Evolutionary conservation across 768 basidiomycete species (phyloP), one percentile per base, ranked within the genome.

Genomic region (Ephemerocybe angulata): DNA sequence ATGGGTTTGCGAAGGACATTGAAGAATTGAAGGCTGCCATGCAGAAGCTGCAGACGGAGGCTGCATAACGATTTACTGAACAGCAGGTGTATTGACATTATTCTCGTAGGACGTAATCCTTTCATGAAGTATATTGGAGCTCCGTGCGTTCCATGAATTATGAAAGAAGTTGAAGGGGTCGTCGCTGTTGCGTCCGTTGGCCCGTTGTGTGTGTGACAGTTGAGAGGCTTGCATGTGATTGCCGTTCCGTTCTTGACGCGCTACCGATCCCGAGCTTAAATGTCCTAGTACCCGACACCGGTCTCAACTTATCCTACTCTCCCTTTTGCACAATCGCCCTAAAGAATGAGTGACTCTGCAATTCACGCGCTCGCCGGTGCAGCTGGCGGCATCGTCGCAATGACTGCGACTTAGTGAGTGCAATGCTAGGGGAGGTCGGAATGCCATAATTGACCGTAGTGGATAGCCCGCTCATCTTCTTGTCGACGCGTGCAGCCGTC

Each of bases 401-500:
- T 98, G 94, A 80, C 83, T n/a, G 84, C 78, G 31, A 93, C 90
- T 52, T 92, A 92, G 93, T 88, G 60, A 70, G 87, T 54, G 67
- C 49, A 58, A 19, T 22, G 41, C 44, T 52, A 6, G 31, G 24
- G 38, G 33, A 35, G 51, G 53, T 50, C 54, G 43, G 37, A 37
- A 31, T 54, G 62, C 27, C 21, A 44, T 47, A 25, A 44, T 37
- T 48, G 47, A 31, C 37, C 12, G 41, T 42, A n/a, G 41, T 43
- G 35, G 17, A 41, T 55, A 97, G 93, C 65, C 97, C 97, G 6
- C 79, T 99, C 31, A 85, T 97, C 56, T 89, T 93, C 67, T 72
- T 98, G 38, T 95, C 92, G 7, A 98, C 96, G 1, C 83, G 95
- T 47, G 92, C 93, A 3, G 96, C 95, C 6, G 92, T 98, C 3